Evolutionary conservation across 352 stramenopile species (phyloP), one percentile per base, ranked within the genome.

Genomic region (Peronospora destructor): DNA sequence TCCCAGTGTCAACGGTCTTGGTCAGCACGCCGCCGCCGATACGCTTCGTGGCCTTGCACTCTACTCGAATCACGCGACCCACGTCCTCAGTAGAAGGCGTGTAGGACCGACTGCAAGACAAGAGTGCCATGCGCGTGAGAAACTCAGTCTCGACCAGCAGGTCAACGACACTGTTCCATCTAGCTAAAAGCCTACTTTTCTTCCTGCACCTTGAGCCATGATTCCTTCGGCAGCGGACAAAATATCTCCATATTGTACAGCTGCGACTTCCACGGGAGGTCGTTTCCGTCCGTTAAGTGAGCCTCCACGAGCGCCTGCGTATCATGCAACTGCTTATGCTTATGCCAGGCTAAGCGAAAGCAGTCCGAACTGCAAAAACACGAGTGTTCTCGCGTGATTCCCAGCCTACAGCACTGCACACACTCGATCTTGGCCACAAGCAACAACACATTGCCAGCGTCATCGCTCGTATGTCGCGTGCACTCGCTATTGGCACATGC

Each of bases 1-100:
- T 91, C 35, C 80, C 78, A 19, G 83, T 94, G 30, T 94, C 83
- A 9, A 86, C 76, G 14, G 61, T 76, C 71, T 91, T 91, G 37
- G 71, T 85, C 6, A 87, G 51, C 36, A 82, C 68, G 7, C 59
- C 52, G 19, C 57, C 66, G n/a, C 68, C 70, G 25, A 71, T 64
- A n/a, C 62, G 64, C 46, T 78, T 84, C 23, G 68, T 76, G 14
- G 76, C 78, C 43, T 72, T 69, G 64, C 83, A 91, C 51, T 89
- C 78, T 40, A 94, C 83, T 49, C 78, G 74, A 41, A 94, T 73
- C 8, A 94, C 72, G 42, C 91, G 69, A 14, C 83, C 83, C 9
- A 93, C 73, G 37, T 93, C 83, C 4, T 68, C 68, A 25, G 61
- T 53, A 5, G 67, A 77, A 14, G 83, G 79, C 14, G 59, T 79